Conservation (phyloP, 106 monocot genomes). For the Triglochin maritima region DNA sequence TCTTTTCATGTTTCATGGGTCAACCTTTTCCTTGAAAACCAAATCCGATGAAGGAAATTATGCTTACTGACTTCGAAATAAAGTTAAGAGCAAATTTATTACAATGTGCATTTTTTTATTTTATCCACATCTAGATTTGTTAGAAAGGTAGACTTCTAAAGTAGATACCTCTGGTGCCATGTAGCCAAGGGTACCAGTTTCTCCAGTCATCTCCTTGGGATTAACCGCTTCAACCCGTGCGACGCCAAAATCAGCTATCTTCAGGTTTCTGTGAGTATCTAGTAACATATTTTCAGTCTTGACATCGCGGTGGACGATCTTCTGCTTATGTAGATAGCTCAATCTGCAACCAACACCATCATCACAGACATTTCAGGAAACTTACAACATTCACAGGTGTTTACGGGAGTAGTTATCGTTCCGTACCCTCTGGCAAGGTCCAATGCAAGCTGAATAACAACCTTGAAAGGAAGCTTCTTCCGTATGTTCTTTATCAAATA, state of each 20-base stretch:
- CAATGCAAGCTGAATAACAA: slow-evolving; percentile 55
- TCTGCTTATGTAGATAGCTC: slow-evolving; percentile 66
- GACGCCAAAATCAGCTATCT: slow-evolving; percentile 80
- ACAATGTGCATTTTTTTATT: no score
- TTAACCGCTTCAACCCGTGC: slow-evolving; percentile 84
- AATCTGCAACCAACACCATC: slow-evolving; percentile 27
- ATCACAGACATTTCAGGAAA: not conserved
- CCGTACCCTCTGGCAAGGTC: slow-evolving; percentile 65
- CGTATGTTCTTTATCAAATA: slow-evolving; percentile 40
- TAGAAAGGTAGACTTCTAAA: no score
- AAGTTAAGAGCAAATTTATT: no score
- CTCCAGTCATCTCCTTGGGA: slow-evolving; percentile 91
- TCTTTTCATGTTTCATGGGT: no score
- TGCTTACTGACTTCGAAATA: no score
- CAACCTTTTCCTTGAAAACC: no score
- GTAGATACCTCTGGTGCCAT: slow-evolving; percentile 78
- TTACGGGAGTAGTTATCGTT: not conserved
- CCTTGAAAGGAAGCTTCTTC: slow-evolving; percentile 49
- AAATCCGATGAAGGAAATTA: no score
- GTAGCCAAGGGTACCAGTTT: slow-evolving; percentile 85
- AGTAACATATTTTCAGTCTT: slow-evolving; percentile 81
- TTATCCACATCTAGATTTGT: no score
- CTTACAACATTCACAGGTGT: not conserved
- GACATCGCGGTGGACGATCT: slow-evolving; percentile 83
- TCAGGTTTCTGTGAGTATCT: slow-evolving; percentile 39